Conservation (phyloP, 1,284 basidiomycete species). For the Apiotrichum laibachii region DNA sequence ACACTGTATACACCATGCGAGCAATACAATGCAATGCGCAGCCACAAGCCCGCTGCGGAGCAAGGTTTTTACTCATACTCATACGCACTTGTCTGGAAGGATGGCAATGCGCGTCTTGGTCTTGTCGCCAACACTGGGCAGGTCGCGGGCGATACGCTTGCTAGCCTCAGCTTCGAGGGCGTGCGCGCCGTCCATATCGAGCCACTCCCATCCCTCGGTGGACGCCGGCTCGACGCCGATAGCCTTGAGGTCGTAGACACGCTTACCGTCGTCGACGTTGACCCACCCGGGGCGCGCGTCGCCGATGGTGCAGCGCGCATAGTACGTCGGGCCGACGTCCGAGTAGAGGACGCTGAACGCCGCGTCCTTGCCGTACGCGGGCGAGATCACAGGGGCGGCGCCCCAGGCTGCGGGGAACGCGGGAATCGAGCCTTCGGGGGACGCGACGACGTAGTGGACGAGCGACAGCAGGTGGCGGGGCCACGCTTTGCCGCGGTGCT, state of each 20-base stretch:
- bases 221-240: background rate
- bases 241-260: constrained; percentile 3
- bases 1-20: no score
- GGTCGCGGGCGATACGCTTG: constrained; percentile 3
- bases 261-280: background rate
- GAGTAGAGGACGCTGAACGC: constrained; percentile 36
- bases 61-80: no score
- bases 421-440: constrained; percentile 12
- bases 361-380: constrained; percentile 2
- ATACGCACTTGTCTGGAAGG: constrained; percentile 10
- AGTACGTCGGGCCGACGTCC: constrained; percentile 37
- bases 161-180: constrained; percentile 5
- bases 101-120: constrained; percentile 18
- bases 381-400: constrained; percentile 13
- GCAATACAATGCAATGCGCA: no score
- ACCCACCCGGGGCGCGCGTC: constrained; percentile 11
- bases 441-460: constrained; percentile 32
- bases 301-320: constrained; percentile 26
- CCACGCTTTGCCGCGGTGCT: constrained; percentile 36
- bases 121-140: constrained; percentile 7
- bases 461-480: constrained; percentile 35
- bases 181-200: background rate
- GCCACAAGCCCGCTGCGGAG: no score
- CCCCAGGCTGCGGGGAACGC: constrained; percentile 30
- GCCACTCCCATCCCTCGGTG: constrained; percentile 14